These are phyloP conservation scores for Discostella pseudostelligera DNA, from an alignment of 108 stramenopile genomes.

Conservation along the genomic window DNA sequence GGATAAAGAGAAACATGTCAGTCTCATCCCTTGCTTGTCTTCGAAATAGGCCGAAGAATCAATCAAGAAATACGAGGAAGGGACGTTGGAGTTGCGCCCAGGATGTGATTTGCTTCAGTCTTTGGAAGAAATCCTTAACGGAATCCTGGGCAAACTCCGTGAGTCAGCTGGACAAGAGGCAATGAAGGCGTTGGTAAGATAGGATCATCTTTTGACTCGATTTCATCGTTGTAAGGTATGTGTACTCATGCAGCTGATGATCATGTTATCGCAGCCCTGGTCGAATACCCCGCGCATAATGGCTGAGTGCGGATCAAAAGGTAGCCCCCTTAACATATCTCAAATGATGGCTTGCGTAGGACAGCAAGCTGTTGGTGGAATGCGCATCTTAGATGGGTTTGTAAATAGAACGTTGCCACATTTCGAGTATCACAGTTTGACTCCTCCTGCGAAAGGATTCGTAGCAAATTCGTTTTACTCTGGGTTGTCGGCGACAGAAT, in stretches of 20 bases:
- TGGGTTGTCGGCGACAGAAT: conserved; percentile 98
- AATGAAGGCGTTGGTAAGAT: conserved; percentile 74
- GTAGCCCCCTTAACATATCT: conserved; percentile 96
- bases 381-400: conserved; percentile 97
- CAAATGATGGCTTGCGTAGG: conserved; percentile 99
- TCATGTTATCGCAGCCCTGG: conserved; percentile 43
- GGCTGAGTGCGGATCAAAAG: conserved; percentile 99
- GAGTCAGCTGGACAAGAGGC: conserved; percentile 94
- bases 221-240: conserved; percentile 24
- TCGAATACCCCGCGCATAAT: conserved; percentile 91
- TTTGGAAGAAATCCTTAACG: conserved; percentile 95
- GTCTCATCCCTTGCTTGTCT: not conserved
- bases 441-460: conserved; percentile 96
- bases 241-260: conserved; percentile 6
- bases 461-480: conserved; percentile 96
- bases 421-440: conserved; percentile 83
- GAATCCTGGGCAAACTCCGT: conserved; percentile 91
- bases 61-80: conserved; percentile 84
- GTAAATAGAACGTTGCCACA: conserved; percentile 94
- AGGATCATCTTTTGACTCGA: conserved; percentile 1
- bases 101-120: conserved; percentile 96
- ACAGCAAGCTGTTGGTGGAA: conserved; percentile 98
- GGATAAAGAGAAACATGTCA: conserved; percentile 11
- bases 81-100: conserved; percentile 88
- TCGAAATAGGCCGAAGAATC: conserved; percentile 67